These are phyloP conservation scores for Wickerhamiella sergipiensis DNA, from an alignment of 805 yeast genomes.

Conservation along the genomic window DNA sequence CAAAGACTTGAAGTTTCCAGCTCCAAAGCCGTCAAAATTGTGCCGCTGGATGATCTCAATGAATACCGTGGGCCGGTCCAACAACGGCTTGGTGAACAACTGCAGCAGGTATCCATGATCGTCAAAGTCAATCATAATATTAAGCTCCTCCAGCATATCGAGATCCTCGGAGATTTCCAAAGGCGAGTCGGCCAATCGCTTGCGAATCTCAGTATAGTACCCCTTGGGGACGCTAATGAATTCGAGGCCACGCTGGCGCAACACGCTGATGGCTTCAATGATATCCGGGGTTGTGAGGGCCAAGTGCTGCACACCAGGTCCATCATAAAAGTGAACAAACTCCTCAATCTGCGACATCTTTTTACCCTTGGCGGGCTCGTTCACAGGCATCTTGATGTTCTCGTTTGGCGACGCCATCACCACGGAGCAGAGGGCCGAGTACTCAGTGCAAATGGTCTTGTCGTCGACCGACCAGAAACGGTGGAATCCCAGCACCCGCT, in stretches of 20 bases:
- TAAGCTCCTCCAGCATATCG: conserved; percentile 33
- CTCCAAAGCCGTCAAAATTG: conserved; percentile 77
- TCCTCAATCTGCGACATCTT: conserved; percentile 72
- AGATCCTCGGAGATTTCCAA: conserved; percentile 41
- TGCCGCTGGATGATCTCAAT: conserved; percentile 69
- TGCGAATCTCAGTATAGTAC: conserved; percentile 42
- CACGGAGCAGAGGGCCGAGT: conserved; percentile 54
- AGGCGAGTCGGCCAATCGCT: conserved; percentile 32
- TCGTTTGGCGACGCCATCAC: conserved; percentile 65
- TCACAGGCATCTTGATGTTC: conserved; percentile 62
- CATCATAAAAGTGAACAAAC: conserved; percentile 56
- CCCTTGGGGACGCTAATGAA: conserved; percentile 46
- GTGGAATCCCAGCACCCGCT: conserved; percentile 55
- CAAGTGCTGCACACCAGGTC: conserved; percentile 78
- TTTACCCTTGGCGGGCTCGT: conserved; percentile 64
- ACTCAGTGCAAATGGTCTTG: conserved; percentile 52
- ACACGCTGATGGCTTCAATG: conserved; percentile 36
- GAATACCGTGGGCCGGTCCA: conserved; percentile 71
- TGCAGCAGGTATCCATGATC: conserved; percentile 65
- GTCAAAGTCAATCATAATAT: conserved; percentile 66
- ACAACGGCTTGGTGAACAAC: conserved; percentile 62
- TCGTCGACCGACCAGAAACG: conserved; percentile 81
- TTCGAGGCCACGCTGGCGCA: conserved; percentile 52
- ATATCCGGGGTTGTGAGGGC: conserved; percentile 58
- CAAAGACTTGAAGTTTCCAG: conserved; percentile 73